Base-by-base conservation (phyloP, 352 stramenopile genomes). In the Elongisporangium undulatum region DNA sequence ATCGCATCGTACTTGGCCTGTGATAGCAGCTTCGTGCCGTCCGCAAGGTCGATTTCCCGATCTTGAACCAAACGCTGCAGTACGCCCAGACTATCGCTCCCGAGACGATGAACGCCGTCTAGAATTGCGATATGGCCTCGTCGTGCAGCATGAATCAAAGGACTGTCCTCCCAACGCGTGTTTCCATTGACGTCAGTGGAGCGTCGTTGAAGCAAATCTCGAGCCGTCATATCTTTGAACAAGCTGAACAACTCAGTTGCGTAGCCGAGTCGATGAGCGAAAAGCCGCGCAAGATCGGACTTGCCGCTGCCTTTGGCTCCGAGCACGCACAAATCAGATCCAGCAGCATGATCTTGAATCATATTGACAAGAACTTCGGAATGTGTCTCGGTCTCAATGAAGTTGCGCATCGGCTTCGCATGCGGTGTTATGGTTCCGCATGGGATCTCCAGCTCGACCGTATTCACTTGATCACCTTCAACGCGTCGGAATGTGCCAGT, bases 51-150 rank as follows among this genome's bases (percentile, higher is more conserved):
- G 49, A 95, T 80, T 50, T 96, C 85, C n/a, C 90, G 82, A 26
- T 97, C 84, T 67, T 95, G 83, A 29, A 98, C 65, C 6, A 98
- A 72, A 12, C 86, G 73, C 61, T 95, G 85, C 49, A 98, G 74
- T 0, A 95, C 85, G 4, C 82, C 78, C 7, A 99, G 75, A 23
- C 89, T 96, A 74, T 97, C 95, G 17, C 83, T 79, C 12, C 86
- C 76, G 5, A 98, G 74, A 13, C 95, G 96, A 56, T 99, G 92
- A 8, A 98, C 79, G 19, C 95, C 95, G 79, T 99, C 96, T 3
- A 99, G 64, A 48, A 98, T 82, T 0, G 82, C 81, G 3, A 96
- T 62, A 55, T 90, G 76, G 0, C 95, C 96, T 26, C 85, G 72
- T 16, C 85, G 63, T 52, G 94, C 93, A 6, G 95, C 94, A 59